phyloP scores from a whole-genome alignment of 169 alveolate genomes.

The Plasmodium billcollinsi region DNA sequence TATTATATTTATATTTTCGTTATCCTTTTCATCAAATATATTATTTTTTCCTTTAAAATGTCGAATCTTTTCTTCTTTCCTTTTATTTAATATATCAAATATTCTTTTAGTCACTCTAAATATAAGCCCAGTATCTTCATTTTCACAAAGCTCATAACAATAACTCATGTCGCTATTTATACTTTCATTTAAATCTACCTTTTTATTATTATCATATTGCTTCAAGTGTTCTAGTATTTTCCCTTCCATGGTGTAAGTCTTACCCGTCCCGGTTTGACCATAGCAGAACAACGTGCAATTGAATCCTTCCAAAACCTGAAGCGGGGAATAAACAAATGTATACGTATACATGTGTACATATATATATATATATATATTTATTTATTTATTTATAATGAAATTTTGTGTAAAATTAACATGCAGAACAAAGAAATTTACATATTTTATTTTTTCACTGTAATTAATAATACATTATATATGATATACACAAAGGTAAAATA shows the following conservation, averaged over 20 bases:
- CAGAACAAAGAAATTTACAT: too few relatives aligned
- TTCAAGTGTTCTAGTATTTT: conserved; percentile 35
- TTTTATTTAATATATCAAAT: conserved; percentile 23
- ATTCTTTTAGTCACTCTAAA: conserved; percentile 61
- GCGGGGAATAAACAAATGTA: background rate
- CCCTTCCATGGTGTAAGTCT: conserved; percentile 71
- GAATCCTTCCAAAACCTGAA: conserved; percentile 73
- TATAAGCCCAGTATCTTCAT: conserved; percentile 64
- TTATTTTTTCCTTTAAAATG: background rate
- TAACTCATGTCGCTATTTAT: conserved; percentile 54
- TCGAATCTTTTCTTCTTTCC: conserved; percentile 30
- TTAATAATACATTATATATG: too few relatives aligned
- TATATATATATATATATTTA: too few relatives aligned
- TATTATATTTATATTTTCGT: background rate
- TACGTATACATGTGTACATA: background rate
- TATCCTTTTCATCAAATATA: background rate
- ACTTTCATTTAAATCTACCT: conserved; percentile 53
- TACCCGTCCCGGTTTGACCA: conserved; percentile 68
- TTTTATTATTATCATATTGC: conserved; percentile 11
- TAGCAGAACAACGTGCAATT: conserved; percentile 67
- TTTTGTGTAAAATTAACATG: too few relatives aligned
- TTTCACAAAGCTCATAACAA: conserved; percentile 57
- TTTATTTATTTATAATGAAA: too few relatives aligned
- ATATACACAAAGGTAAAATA: too few relatives aligned
- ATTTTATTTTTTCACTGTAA: too few relatives aligned